Evolutionary conservation across 495 filamentous ascomycete species (phyloP), one percentile per base, ranked within the genome.

Genomic region (Penicillium silybi): DNA sequence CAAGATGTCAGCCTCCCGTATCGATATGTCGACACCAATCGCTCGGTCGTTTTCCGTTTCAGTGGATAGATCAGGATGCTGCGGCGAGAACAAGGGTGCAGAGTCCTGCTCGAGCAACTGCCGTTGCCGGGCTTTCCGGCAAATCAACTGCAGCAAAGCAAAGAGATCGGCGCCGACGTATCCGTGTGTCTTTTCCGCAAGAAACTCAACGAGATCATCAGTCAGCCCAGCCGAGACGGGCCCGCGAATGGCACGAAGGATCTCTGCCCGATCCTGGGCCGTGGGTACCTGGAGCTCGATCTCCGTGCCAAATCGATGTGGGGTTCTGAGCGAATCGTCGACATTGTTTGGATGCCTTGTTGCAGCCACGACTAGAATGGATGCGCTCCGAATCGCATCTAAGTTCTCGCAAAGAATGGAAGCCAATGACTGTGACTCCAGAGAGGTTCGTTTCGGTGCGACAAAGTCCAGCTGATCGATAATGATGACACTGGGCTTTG

Each of bases 231-330:
- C 29, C 27, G 60, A 65, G 1, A 61, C 58, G 6, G 57, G 52
- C 27, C 71, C 69, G 44, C 74, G 67, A 56, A 77, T 69, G 10
- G 68, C 68, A 22, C 62, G 57, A n/a, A 98, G 65, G 39, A 97
- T 96, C 46, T 90, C 83, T 26, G 75, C 81, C 27, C 92, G 80
- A 52, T 87, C 83, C 26, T 72, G 67, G 15, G 80, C 79, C 49
- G 92, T 86, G 0, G 93, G 93, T 8, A 95, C 77, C 11, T 90
- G 83, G 20, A 97, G 75, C 65, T 90, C 85, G 48, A 97, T 83
- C 50, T 92, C 87, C 6, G 74, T 76, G 23, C 78, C 77, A 34
- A 95, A 80, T 32, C 87, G 78, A 37, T 83, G 79, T 1, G 80
- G 80, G 2, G 81, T 81, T 58, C 86, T 80, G 25, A 96, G 75